phyloP scores from a whole-genome alignment of 2,329 filamentous ascomycete genomes.

The Aspergillus caelatus region DNA sequence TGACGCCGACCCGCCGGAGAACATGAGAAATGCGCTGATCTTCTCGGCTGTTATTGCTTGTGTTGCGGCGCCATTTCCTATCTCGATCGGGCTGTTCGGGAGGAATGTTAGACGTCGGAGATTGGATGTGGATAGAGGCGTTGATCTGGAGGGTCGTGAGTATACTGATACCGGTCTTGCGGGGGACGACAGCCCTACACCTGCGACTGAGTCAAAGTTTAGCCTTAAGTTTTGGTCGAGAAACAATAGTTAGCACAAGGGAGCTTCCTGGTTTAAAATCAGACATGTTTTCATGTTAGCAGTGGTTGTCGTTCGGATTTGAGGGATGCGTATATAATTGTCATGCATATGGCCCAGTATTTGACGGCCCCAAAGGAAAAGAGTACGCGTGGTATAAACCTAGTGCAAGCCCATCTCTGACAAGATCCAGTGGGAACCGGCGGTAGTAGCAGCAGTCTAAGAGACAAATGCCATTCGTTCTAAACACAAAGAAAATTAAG shows the following conservation, averaged over 20 bases:
- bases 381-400: background rate
- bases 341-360: background rate
- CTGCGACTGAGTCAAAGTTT: constrained; percentile 6
- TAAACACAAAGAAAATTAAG: constrained; percentile 31
- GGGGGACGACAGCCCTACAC: background rate
- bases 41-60: constrained; percentile 76
- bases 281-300: background rate
- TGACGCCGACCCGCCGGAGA: constrained; percentile 61
- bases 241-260: background rate
- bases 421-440: background rate
- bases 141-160: constrained; percentile 22
- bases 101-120: constrained; percentile 43
- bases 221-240: background rate
- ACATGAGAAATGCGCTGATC: constrained; percentile 75
- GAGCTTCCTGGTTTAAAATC: background rate
- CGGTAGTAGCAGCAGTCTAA: constrained; percentile 20
- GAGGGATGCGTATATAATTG: background rate
- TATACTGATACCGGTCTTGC: constrained; percentile 1
- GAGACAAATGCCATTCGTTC: constrained; percentile 37
- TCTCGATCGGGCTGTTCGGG: constrained; percentile 73
- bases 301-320: background rate
- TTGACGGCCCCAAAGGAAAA: background rate
- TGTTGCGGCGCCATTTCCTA: constrained; percentile 65
- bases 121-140: constrained; percentile 43
- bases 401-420: background rate